These are phyloP conservation scores for Euphorbia celastroides DNA, from an alignment of 441 rosid species.

Conservation along the genomic window DNA sequence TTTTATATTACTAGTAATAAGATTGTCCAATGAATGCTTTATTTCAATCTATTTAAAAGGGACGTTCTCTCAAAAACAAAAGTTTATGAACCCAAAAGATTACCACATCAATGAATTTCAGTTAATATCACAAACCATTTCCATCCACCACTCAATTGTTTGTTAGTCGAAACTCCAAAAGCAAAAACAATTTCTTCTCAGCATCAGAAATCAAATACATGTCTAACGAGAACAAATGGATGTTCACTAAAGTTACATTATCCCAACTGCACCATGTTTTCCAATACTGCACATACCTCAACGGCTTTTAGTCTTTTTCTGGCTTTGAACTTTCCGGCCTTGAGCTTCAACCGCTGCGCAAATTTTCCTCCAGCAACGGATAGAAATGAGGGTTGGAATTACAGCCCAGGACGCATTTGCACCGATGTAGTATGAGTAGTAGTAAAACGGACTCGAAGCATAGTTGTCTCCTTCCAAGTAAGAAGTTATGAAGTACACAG, in stretches of 20 bases:
- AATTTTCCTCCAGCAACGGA: constrained; percentile 75
- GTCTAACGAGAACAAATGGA: neutral
- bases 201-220: neutral
- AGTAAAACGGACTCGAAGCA: constrained; percentile 50
- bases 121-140: neutral
- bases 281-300: constrained; percentile 39
- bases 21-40: too few species aligned
- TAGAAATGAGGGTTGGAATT: constrained; percentile 53
- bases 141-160: neutral
- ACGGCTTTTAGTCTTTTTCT: constrained; percentile 48
- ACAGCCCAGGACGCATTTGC: constrained; percentile 71
- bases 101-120: neutral
- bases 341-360: constrained; percentile 38
- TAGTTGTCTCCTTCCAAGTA: constrained; percentile 78
- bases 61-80: too few species aligned
- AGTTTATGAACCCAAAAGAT: neutral
- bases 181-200: neutral
- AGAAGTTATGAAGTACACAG: constrained; percentile 70
- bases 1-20: too few species aligned
- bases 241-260: too few species aligned
- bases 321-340: constrained; percentile 31
- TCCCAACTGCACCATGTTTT: too few species aligned
- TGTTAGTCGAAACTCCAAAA: neutral
- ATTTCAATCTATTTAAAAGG: too few species aligned
- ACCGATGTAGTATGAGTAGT: constrained; percentile 55